Evolutionary conservation across 2,329 filamentous ascomycete species (phyloP).

Genomic region (Fonsecaea multimorphosa): DNA sequence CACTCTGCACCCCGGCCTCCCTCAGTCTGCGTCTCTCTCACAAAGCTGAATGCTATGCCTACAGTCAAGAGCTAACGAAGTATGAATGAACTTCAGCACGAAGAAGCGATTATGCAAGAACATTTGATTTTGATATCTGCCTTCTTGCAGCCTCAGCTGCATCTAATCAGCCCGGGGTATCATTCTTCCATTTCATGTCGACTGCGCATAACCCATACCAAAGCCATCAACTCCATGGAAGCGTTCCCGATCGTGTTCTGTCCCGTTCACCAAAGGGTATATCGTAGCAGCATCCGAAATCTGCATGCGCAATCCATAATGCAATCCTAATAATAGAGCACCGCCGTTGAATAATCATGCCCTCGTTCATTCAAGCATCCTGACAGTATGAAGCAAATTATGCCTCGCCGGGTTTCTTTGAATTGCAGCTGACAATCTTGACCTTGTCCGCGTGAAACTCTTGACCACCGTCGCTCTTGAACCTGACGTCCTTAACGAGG

Average conservation of each 20-base stretch:
- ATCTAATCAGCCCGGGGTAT: slow-evolving; percentile 18
- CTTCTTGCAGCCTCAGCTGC: not conserved
- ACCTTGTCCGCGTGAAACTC: slow-evolving; percentile 85
- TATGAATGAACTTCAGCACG: not conserved
- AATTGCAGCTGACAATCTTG: slow-evolving; percentile 98
- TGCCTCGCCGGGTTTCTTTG: slow-evolving; percentile 73
- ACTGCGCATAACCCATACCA: slow-evolving; percentile 1
- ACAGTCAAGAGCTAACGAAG: not conserved
- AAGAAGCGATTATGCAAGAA: not conserved
- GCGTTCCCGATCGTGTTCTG: not conserved
- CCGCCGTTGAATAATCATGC: not conserved
- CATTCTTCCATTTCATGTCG: slow-evolving; percentile 3
- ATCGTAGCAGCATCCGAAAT: not conserved
- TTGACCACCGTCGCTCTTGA: slow-evolving; percentile 88
- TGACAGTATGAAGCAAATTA: too few species aligned
- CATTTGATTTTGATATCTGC: not conserved
- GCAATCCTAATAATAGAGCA: not conserved
- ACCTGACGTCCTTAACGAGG: slow-evolving; percentile 97
- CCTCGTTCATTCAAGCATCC: not conserved
- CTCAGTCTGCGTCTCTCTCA: not conserved
- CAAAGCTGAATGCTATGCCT: not conserved
- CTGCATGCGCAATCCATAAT: not conserved
- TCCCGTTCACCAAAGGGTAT: not conserved
- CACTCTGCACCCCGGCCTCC: not conserved
- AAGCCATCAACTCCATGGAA: slow-evolving; percentile 8